Base-by-base conservation (phyloP, 768 basidiomycete species). In the Dacryopinax primogenitus region DNA sequence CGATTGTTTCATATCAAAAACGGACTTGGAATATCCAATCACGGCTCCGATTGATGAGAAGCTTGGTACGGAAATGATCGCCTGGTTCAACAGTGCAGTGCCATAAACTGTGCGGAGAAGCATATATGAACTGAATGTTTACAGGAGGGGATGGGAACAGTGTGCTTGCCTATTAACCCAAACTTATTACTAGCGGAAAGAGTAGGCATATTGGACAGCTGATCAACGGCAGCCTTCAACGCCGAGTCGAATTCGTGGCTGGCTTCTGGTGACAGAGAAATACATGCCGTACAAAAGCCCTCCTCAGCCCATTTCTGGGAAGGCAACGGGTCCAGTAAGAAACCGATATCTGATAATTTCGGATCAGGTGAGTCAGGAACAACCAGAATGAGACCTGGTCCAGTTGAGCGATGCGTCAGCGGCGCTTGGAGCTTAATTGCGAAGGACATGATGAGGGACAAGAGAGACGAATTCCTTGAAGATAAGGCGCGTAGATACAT, bases 231-330 rank as follows among this genome's bases (percentile, higher is more conserved):
- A 15, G 21, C 36, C 30, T 41, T 34, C 18, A 63, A 3, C 15
- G 36, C 66, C 13, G 45, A 34, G 51, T 62, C 45, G 30, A 67
- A 33, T 9, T 41, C 47, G 21, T 35, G 28, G n/a, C 18, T 33
- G 21, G 1, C 21, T 21, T 30, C 39, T 35, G 15, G 58, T 12
- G 34, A 9, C 6, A 35, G 3, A 0, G 30, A 41, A 30, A 69
- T 37, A 15, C 36, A 23, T 13, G 64, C 63, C 15, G 66, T 62
- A n/a, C 51, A 47, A 39, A 65, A 69, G 3, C 68, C 68, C 44
- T 69, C 68, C 47, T 69, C 68, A 9, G 67, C 68, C 68, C 68
- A 69, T 33, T 69, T 69, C 30, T 39, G 30, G 9, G 37, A 35
- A 26, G 68, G 68, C 3, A 37, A n/a, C 11, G 68, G 68, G 35